Conservation (phyloP, 345 rosid species). For the Eucalyptus cladocalyx region DNA sequence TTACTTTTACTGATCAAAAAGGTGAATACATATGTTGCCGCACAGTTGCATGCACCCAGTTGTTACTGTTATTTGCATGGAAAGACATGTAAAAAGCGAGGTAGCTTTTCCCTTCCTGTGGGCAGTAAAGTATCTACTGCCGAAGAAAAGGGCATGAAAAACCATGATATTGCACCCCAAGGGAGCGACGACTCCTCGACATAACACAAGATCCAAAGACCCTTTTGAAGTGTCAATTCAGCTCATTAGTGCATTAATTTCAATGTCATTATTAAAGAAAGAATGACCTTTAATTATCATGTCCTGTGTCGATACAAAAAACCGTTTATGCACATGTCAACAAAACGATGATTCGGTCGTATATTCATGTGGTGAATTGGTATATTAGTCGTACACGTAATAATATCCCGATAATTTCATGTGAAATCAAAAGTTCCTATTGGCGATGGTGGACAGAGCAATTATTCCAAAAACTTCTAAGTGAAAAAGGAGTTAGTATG, state of each 20-base stretch:
- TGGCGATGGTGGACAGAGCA: neutral
- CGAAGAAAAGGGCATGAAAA: neutral
- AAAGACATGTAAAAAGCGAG: neutral
- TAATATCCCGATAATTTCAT: neutral
- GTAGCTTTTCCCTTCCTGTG: neutral
- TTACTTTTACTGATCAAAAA: neutral
- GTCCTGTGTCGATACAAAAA: neutral
- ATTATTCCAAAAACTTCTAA: neutral
- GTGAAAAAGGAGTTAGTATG: neutral
- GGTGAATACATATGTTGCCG: neutral
- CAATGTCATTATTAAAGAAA: neutral
- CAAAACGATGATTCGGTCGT: neutral
- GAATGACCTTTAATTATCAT: neutral
- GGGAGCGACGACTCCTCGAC: neutral
- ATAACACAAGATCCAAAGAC: neutral
- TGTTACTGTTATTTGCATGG: neutral
- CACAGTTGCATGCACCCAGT: neutral
- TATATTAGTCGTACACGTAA: neutral
- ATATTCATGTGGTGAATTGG: neutral
- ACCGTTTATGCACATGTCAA: neutral
- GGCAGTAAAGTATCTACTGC: neutral
- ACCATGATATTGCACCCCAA: neutral
- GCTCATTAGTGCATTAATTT: neutral
- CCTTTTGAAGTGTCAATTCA: conserved; percentile 19
- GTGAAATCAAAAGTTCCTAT: neutral